These are phyloP conservation scores for Macrolepiota fuliginosa DNA, from an alignment of 768 basidiomycete genomes.

Conservation along the genomic window DNA sequence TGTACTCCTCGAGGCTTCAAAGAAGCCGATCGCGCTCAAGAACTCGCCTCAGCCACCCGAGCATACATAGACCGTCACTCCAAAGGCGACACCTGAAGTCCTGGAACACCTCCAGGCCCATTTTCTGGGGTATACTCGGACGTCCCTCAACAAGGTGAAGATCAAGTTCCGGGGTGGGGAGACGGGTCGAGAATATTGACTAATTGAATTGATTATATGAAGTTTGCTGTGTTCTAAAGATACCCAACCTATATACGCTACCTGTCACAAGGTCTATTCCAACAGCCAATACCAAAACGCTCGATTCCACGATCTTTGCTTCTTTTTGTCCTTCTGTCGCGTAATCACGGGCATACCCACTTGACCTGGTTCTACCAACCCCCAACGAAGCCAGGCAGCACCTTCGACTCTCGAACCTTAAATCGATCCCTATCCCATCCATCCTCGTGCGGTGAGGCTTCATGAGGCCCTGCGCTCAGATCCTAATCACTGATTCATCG, in stretches of 20 bases:
- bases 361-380: not conserved
- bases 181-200: not conserved
- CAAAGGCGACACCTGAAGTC: not conserved
- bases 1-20: not conserved
- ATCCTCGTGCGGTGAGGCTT: constrained; percentile 2
- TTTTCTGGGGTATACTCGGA: not conserved
- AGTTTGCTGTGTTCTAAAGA: not conserved
- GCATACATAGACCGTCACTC: not conserved
- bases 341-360: not conserved
- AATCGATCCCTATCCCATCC: not conserved
- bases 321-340: not conserved
- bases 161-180: not conserved
- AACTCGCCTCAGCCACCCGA: not conserved
- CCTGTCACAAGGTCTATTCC: not conserved
- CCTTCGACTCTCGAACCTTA: not conserved
- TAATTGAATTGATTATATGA: not conserved
- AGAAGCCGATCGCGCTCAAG: not conserved
- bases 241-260: not conserved
- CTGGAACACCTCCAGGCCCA: not conserved
- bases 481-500: not conserved
- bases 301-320: not conserved
- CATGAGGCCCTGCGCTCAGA: not conserved
- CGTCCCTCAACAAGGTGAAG: not conserved
- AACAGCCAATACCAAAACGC: not conserved
- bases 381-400: not conserved